phyloP scores from a whole-genome alignment of 2,329 filamentous ascomycete species.

The Diaporthe helianthi region DNA sequence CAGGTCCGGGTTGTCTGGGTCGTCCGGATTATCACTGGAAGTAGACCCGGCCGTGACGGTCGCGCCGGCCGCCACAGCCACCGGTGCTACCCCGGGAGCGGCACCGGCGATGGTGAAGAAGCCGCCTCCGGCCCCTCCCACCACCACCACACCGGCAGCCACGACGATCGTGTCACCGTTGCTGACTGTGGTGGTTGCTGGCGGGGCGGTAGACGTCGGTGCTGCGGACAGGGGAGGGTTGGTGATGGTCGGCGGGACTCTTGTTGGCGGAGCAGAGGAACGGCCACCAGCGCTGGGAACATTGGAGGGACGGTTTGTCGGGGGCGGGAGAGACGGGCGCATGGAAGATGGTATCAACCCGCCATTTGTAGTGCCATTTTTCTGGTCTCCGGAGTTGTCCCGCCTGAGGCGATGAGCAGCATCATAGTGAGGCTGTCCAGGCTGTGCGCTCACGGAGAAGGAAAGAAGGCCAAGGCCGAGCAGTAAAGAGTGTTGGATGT shows the following conservation, averaged over 20 bases:
- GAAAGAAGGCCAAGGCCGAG: neutral
- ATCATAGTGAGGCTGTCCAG: neutral
- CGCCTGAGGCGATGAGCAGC: conserved; percentile 7
- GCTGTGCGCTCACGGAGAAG: neutral
- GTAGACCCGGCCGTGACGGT: neutral
- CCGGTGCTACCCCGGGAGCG: neutral
- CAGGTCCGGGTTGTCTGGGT: neutral
- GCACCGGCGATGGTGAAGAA: conserved; percentile 8
- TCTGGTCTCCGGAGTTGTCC: neutral
- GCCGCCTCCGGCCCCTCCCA: neutral
- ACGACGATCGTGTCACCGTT: conserved; percentile 12
- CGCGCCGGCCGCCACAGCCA: conserved; percentile 8
- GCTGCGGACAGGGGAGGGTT: neutral
- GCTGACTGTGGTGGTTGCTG: conserved; percentile 17
- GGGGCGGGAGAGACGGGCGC: neutral
- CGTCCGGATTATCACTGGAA: neutral
- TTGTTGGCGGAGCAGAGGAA: conserved; percentile 9
- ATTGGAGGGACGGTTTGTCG: neutral
- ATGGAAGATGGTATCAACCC: neutral
- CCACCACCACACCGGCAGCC: neutral
- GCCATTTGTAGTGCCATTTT: neutral
- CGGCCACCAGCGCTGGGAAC: neutral
- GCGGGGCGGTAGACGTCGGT: neutral
- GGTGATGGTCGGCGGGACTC: neutral
- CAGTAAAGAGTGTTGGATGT: neutral